Percentiles rank a stretch among this genome's conserved stretches.
Conservation (phyloP, 1,139 yeast genomes). For the Pichia sp. region DNA sequence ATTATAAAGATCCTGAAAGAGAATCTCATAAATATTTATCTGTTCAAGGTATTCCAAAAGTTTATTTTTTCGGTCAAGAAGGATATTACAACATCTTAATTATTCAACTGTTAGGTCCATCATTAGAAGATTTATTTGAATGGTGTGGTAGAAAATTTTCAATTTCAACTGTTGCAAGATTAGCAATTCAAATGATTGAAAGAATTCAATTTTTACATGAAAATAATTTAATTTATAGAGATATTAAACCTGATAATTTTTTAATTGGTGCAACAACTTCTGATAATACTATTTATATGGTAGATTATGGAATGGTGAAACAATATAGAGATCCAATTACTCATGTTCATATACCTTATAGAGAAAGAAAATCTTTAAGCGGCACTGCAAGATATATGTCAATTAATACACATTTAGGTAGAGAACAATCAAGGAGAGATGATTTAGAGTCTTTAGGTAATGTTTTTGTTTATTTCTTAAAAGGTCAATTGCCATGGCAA, state of each 20-base stretch:
- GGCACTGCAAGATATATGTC: slow-evolving; percentile 67
- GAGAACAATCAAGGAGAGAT: slow-evolving; percentile 61
- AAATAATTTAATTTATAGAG: slow-evolving; percentile 66
- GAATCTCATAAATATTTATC: slow-evolving; percentile 21
- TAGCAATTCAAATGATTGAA: slow-evolving; percentile 69
- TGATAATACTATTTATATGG: slow-evolving; percentile 62
- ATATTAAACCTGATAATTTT: slow-evolving; percentile 73
- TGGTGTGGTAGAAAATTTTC: slow-evolving; percentile 73
- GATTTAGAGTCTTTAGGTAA: slow-evolving; percentile 60
- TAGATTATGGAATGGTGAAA: slow-evolving; percentile 96
- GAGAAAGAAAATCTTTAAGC: slow-evolving; percentile 66
- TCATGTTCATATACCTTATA: slow-evolving; percentile 90
- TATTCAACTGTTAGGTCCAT: slow-evolving; percentile 70
- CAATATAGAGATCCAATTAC: slow-evolving; percentile 95
- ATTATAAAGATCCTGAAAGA: slow-evolving; percentile 18
- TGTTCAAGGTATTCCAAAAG: slow-evolving; percentile 77
- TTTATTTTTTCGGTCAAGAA: slow-evolving; percentile 84
- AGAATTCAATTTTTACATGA: slow-evolving; percentile 63
- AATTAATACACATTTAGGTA: slow-evolving; percentile 57
- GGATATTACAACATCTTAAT: slow-evolving; percentile 71
- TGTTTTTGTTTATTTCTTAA: slow-evolving; percentile 55
- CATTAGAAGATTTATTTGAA: slow-evolving; percentile 71
- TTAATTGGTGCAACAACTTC: slow-evolving; percentile 61
- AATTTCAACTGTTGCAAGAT: slow-evolving; percentile 64
- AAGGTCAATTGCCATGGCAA: slow-evolving; percentile 57